Evolutionary conservation across 129 eudicot species (phyloP), one percentile per base, ranked within the genome.

Genomic region (Gnaphalium uliginosum): DNA sequence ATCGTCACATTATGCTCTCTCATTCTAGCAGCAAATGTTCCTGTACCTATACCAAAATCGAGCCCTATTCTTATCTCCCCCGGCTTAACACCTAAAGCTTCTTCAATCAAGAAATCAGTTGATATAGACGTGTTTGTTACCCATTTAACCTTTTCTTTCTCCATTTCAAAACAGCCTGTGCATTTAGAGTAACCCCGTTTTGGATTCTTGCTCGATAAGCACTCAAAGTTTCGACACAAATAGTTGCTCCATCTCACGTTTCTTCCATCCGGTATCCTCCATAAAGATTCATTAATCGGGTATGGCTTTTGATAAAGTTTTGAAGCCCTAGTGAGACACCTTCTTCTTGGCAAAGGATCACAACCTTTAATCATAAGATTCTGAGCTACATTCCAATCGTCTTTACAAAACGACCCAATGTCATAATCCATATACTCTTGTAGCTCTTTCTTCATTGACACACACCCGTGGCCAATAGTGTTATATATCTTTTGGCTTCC

Each of bases 381-480:
- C 25, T 94, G 99, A 0, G 92, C 99, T 6, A 86, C 77, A 24
- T 65, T 86, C 99, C 99, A 95, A 81, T 95, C 99, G 65, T 95
- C 99, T 54, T 95, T 91, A 68, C 99, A 95, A 48, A 89, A 95
- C 3, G 97, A 95, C 27, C 94, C 96, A 18, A 95, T 89, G 41
- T 95, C 99, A 61, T 95, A 95, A 70, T 95, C 97, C 99, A 95
- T 95, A 75, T 95, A 95, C 68, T 81, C 87, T 81, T 95, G 94
- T 46, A 95, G 70, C 21, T 95, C 97, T 41, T 87, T 82, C 84
- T 84, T 95, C 89, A 87, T 76, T n/a, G 86, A 62, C 33, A 87
- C 90, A 59, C 99, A 95, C 46, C 92, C 86, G 35, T 95, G 99
- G 22, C 99, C 97, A n/a, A 95, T 87, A 35, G 94, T 91, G 82